These are phyloP conservation scores for Ustilago cynodontis DNA, from an alignment of 1,284 basidiomycete species.

Conservation along the genomic window DNA sequence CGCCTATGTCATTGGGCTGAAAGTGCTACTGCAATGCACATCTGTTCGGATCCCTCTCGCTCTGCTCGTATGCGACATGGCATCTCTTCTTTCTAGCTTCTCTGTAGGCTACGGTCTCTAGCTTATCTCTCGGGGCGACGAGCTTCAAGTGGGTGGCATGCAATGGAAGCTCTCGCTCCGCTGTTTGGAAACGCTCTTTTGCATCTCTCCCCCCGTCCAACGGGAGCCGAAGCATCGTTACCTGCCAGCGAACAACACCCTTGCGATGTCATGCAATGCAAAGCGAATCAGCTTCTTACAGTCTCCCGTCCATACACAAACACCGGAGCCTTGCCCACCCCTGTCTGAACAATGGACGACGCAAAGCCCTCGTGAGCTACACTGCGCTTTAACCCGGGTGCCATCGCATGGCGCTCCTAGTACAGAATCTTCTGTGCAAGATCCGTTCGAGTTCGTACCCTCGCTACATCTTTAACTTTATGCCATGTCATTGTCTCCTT, in stretches of 20 bases:
- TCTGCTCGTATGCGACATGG: background rate
- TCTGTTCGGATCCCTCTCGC: background rate
- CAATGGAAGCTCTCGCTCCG: constrained; percentile 2
- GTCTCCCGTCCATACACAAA: background rate
- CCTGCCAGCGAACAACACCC: background rate
- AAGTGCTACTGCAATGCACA: constrained; percentile 3
- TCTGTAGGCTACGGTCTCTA: too few relatives aligned
- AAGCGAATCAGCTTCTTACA: background rate
- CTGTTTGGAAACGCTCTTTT: background rate
- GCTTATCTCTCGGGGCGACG: background rate
- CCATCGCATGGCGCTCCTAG: background rate
- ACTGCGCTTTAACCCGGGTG: background rate
- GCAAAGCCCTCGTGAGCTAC: background rate
- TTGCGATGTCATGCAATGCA: background rate
- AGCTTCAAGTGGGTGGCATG: background rate
- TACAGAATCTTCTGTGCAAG: too few relatives aligned
- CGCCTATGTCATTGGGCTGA: constrained; percentile 1
- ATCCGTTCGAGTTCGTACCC: too few relatives aligned
- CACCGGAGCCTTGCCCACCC: too few relatives aligned
- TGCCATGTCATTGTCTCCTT: too few relatives aligned
- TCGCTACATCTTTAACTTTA: too few relatives aligned
- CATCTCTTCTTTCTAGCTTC: too few relatives aligned
- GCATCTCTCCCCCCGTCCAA: background rate
- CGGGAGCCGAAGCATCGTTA: background rate
- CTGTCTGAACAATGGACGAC: background rate